phyloP scores from a whole-genome alignment of 345 rosid genomes.

The Chamaenerion angustifolium region DNA sequence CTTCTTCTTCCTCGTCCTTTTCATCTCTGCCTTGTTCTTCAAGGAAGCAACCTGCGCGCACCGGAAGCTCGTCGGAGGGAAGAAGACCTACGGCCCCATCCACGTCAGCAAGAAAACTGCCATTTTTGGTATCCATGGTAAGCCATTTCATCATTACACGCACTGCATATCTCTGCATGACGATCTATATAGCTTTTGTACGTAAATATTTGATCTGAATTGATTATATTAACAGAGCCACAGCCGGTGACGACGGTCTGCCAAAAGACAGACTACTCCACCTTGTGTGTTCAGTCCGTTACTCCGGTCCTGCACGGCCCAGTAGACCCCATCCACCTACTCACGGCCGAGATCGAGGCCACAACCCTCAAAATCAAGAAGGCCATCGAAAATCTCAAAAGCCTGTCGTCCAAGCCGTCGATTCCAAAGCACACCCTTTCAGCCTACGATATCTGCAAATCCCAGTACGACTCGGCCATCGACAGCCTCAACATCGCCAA shows the following conservation, averaged over 20 bases:
- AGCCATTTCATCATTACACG: too few species aligned
- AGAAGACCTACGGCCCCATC: too few species aligned
- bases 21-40: too few species aligned
- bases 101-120: too few species aligned
- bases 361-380: neutral
- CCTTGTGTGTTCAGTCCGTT: slow-evolving; percentile 1
- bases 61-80: too few species aligned
- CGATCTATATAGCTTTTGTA: too few species aligned
- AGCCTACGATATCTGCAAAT: slow-evolving; percentile 5
- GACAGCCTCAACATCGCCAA: slow-evolving; percentile 7
- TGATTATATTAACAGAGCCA: too few species aligned
- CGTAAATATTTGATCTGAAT: too few species aligned
- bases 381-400: neutral
- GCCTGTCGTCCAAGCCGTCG: neutral
- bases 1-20: too few species aligned
- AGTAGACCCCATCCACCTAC: neutral
- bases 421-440: neutral
- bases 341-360: slow-evolving; percentile 6
- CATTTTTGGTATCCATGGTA: too few species aligned
- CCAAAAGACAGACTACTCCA: slow-evolving; percentile 7
- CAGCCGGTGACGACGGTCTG: slow-evolving; percentile 2
- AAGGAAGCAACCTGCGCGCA: too few species aligned
- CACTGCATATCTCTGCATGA: too few species aligned
- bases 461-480: slow-evolving; percentile 7
- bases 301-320: slow-evolving; percentile 1